Base-by-base conservation (phyloP, 140 eudicot species). In the Anethum foeniculum region DNA sequence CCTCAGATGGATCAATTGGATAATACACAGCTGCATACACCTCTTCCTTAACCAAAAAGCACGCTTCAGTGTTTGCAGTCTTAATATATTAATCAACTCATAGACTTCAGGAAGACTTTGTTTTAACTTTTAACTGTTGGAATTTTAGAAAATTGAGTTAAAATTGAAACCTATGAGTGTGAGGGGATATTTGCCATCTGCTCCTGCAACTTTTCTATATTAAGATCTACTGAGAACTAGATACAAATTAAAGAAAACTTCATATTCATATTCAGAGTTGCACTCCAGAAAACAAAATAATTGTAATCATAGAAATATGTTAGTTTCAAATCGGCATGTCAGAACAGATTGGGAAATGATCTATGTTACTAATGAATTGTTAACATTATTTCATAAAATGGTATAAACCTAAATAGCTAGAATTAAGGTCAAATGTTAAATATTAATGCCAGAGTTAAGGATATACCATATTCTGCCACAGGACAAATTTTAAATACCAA, bases 171-270 rank as follows among this genome's bases (percentile, higher is more conserved):
- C 2, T 36, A 18, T 21, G 77, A 73, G 73, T 67, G 23, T 8
- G 48, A 71, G 77, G 77, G 49, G 48, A 71, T 71, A 25, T 71
- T 71, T 32, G 49, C 68, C 68, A 60, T 60, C 32, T 60, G 68
- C 68, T 60, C 32, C 28, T 60, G 32, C 68, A n/a, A 60, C 32
- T 60, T n/a, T 9, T n/a, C 68, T 3, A 25, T n/a, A 60, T 60
- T 60, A 23, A 58, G 30, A 60, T 60, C 21, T 60, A n/a, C 68
- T n/a, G 68, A n/a, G 68, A 13, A 36, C 25, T 6, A 34, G 27
- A 34, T 34, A 38, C 76, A 71, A 38, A 36, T 38, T 38, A 10
- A 38, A 71, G 25, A 71, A 34, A 71, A 71, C 10, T 15, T 36
- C 1, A 36, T 1, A 9, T 36, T 38, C 23, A 15, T 28, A 34